Evolutionary conservation across 2,329 filamentous ascomycete genomes (phyloP).

Genomic region (Dissoconium aciculare): DNA sequence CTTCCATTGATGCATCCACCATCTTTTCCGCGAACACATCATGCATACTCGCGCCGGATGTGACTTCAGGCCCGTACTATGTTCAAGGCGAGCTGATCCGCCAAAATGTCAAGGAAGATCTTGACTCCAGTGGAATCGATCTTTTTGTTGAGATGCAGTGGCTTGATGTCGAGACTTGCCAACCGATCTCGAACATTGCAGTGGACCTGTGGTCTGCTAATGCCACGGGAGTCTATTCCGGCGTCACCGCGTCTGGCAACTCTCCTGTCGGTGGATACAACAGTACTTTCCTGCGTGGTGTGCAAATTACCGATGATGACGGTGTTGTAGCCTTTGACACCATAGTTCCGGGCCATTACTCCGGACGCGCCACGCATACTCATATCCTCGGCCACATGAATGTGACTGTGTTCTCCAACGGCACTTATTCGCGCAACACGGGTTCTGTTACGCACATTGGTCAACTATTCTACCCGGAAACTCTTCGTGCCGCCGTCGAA

Average conservation of each 20-base stretch:
- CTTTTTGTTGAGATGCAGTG: conserved; percentile 32
- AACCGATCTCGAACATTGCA: conserved; percentile 28
- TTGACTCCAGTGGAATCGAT: conserved; percentile 28
- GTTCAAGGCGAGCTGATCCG: conserved; percentile 28
- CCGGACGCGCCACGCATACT: conserved; percentile 29
- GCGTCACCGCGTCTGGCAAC: conserved; percentile 22
- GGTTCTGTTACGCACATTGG: conserved; percentile 44
- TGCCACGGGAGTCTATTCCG: conserved; percentile 33
- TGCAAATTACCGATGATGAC: conserved; percentile 28
- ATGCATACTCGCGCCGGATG: conserved; percentile 19
- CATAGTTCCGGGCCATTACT: conserved; percentile 33
- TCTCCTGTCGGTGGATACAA: conserved; percentile 20
- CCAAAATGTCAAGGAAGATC: conserved; percentile 27
- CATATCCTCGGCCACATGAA: conserved; percentile 28
- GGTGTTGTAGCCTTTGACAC: conserved; percentile 31
- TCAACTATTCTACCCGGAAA: conserved; percentile 50
- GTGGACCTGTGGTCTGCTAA: conserved; percentile 33
- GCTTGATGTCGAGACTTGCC: conserved; percentile 30
- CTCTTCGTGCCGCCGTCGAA: conserved; percentile 39
- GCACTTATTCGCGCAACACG: conserved; percentile 33
- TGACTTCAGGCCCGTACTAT: conserved; percentile 17
- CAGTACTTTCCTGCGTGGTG: conserved; percentile 28
- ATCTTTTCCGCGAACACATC: conserved; percentile 16
- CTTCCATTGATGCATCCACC: too few relatives aligned
- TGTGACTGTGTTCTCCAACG: conserved; percentile 31